Conservation (phyloP, 1,284 basidiomycete species). For the Ganoderma lingzhi region DNA sequence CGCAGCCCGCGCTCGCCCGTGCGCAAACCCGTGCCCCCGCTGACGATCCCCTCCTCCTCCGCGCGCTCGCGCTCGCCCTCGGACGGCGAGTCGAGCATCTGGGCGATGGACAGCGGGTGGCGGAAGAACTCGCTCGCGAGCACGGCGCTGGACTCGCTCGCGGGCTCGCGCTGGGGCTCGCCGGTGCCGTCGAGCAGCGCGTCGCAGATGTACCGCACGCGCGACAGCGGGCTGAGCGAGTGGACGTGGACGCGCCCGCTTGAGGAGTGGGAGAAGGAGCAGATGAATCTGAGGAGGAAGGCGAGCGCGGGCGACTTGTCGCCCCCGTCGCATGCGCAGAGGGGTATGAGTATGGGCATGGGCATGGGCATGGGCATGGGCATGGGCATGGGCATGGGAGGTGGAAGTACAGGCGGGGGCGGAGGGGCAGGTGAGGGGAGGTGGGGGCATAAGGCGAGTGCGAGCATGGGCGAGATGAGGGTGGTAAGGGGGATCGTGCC, state of each 20-base stretch:
- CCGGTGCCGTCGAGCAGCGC: conserved; percentile 14
- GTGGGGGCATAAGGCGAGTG: conserved; percentile 5
- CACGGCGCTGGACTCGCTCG: conserved; percentile 13
- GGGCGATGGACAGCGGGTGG: conserved; percentile 11
- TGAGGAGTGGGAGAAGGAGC: conserved; percentile 11
- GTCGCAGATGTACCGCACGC: conserved; percentile 28
- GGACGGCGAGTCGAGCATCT: conserved; percentile 13
- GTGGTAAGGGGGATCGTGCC: conserved; percentile 18
- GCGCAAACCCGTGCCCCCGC: conserved; percentile 9
- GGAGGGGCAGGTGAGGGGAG: conserved; percentile 1
- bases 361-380: too few species aligned
- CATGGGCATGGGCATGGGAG: background rate
- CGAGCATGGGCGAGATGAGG: conserved; percentile 23
- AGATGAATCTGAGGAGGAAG: conserved; percentile 7
- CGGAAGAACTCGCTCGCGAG: conserved; percentile 13
- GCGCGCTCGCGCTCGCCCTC: background rate
- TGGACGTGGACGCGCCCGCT: conserved; percentile 17
- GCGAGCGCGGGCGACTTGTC: conserved; percentile 6
- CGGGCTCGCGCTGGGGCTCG: conserved; percentile 23
- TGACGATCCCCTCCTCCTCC: background rate
- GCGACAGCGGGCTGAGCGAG: conserved; percentile 23
- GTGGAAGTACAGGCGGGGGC: too few species aligned
- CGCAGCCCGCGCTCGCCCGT: background rate
- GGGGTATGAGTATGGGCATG: background rate
- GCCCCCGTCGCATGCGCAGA: background rate